phyloP scores from a whole-genome alignment of 2,329 filamentous ascomycete genomes.

The Xylariales sp. region DNA sequence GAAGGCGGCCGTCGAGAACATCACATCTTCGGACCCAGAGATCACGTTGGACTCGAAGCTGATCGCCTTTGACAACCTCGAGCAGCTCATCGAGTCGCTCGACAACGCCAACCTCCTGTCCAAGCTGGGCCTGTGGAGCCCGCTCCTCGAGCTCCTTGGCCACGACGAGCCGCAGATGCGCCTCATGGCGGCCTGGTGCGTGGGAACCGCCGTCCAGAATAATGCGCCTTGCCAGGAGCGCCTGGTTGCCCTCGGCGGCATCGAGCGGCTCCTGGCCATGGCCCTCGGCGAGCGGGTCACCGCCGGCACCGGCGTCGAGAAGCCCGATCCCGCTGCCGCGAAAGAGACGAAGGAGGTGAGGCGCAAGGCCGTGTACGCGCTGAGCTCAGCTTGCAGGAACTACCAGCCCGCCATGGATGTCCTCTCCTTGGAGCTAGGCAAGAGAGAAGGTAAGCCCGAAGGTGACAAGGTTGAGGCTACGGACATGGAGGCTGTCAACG shows the following conservation, averaged over 20 bases:
- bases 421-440: constrained; percentile 57
- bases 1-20: constrained; percentile 75
- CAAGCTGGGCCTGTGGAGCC: constrained; percentile 74
- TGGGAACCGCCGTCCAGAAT: constrained; percentile 94
- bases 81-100: constrained; percentile 84
- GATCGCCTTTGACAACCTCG: constrained; percentile 89
- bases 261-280: constrained; percentile 66
- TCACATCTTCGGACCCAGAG: constrained; percentile 57
- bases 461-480: constrained; percentile 66
- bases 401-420: constrained; percentile 78
- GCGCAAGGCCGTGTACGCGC: constrained; percentile 83
- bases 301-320: constrained; percentile 8
- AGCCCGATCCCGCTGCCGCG: constrained; percentile 21
- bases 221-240: constrained; percentile 82
- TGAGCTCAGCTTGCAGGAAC: constrained; percentile 83
- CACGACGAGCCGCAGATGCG: constrained; percentile 69
- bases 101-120: constrained; percentile 97
- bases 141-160: constrained; percentile 66
- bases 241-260: constrained; percentile 56
- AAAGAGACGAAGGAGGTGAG: constrained; percentile 61
- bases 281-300: constrained; percentile 30
- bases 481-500: constrained; percentile 85
- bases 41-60: constrained; percentile 71
- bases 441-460: constrained; percentile 44
- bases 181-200: constrained; percentile 87